Percentiles rank a stretch among this genome's conserved stretches.
Conservation (phyloP, 73 alveolate genomes). For the Symbiodinium pilosum region DNA sequence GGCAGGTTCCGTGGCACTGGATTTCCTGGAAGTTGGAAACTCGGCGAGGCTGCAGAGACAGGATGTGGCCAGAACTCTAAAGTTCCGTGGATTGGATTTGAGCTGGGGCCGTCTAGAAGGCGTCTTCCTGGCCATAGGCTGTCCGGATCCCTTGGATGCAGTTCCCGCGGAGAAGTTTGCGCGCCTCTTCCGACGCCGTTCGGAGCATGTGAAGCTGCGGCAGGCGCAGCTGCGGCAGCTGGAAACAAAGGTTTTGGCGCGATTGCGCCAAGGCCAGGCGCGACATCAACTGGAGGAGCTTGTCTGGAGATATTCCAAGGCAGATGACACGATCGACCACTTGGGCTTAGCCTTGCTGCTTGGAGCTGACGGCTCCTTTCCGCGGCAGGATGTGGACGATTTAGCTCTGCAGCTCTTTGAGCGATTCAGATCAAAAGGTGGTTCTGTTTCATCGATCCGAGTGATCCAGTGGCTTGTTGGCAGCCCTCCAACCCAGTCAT, state of each 20-base stretch:
- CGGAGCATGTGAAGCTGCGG: slow-evolving; percentile 24
- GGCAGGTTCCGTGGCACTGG: slow-evolving; percentile 35
- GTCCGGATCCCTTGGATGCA: background rate
- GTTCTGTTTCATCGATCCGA: slow-evolving; percentile 12
- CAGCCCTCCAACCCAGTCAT: background rate
- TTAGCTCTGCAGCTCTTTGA: slow-evolving; percentile 45
- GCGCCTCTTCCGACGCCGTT: slow-evolving; percentile 22
- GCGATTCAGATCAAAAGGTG: slow-evolving; percentile 27
- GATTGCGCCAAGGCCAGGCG: background rate
- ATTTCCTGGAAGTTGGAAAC: slow-evolving; percentile 54
- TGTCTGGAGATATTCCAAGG: slow-evolving; percentile 16
- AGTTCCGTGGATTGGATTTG: slow-evolving; percentile 45
- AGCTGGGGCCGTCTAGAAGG: slow-evolving; percentile 60
- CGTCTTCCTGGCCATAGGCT: slow-evolving; percentile 50
- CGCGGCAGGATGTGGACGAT: slow-evolving; percentile 30
- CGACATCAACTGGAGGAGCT: background rate
- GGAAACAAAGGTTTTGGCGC: slow-evolving; percentile 12
- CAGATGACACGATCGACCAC: slow-evolving; percentile 38
- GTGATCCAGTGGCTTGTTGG: slow-evolving; percentile 35
- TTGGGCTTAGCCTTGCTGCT: slow-evolving; percentile 56
- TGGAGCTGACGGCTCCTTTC: background rate
- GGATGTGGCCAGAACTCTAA: slow-evolving; percentile 59
- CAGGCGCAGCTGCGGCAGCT: slow-evolving; percentile 35
- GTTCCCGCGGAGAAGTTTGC: slow-evolving; percentile 27
- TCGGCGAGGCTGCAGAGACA: slow-evolving; percentile 43